Conservation (phyloP, 75 land plant genomes). For the Selaginella moellendorffii region DNA sequence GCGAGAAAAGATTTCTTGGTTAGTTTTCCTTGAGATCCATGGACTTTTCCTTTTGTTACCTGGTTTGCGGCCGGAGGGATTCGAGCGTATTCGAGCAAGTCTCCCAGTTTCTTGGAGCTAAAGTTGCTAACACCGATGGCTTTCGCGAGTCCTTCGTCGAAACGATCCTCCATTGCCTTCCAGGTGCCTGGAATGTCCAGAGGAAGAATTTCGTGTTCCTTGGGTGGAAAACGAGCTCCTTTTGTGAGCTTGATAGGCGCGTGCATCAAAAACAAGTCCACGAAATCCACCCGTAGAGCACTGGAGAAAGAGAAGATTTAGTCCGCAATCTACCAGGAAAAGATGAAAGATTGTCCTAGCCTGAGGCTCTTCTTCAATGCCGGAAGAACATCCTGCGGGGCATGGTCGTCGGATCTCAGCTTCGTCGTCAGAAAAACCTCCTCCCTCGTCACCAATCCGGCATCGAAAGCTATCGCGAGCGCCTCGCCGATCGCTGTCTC, state of each 20-base stretch:
- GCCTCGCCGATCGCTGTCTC: conserved; percentile 33
- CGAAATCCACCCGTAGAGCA: no score
- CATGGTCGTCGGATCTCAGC: conserved; percentile 27
- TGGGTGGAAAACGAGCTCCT: neutral
- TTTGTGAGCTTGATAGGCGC: conserved; percentile 44
- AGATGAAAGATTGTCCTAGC: no score
- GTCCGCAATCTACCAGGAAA: no score
- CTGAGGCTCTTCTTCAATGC: conserved; percentile 26
- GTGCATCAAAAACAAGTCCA: conserved; percentile 71
- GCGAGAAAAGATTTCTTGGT: no score
- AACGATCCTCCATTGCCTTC: conserved; percentile 28
- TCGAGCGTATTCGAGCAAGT: conserved; percentile 43
- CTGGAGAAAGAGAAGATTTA: no score
- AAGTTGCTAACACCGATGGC: conserved; percentile 40
- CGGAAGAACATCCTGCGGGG: conserved; percentile 34
- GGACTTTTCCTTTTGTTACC: no score
- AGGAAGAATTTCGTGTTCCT: conserved; percentile 11
- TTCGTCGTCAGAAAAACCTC: conserved; percentile 43
- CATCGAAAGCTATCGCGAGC: conserved; percentile 18
- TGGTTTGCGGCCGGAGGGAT: conserved; percentile 82
- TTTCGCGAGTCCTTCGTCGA: conserved; percentile 15
- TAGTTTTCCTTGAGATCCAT: no score
- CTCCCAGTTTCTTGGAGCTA: conserved; percentile 40
- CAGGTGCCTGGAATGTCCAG: conserved; percentile 26
- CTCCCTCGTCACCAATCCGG: conserved; percentile 22